Evolutionary conservation across 805 yeast genomes (phyloP), one percentile per base, ranked within the genome.

Genomic region (Grigorovia transvaalensis): DNA sequence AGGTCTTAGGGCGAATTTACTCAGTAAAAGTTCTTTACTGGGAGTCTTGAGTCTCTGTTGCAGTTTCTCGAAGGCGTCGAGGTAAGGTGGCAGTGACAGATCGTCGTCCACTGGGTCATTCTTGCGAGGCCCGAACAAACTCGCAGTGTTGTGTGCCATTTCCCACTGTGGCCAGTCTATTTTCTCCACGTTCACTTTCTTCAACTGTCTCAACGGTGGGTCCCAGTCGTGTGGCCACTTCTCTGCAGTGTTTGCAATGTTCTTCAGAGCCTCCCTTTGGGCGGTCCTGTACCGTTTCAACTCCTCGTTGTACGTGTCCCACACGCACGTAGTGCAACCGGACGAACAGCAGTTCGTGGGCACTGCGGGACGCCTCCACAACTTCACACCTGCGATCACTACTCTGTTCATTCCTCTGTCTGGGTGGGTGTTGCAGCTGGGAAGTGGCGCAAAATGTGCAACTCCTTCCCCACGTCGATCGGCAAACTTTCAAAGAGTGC

Each of bases 311-410:
- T 80, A 91, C 51, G 87, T 71, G 60, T 90, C 96, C 98, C 98
- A 93, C 1, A 91, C 98, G 67, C 99, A 91, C 68, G 91, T 89
- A 33, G 88, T 82, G 67, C 99, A 91, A 1, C 99, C 99, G 53
- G 93, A 83, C 96, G 89, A 89, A 68, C 99, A 91, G 67, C 99
- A 91, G 66, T 91, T 89, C 59, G 90, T 96, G 1, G 98, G 98
- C 59, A 88, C 96, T 4, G 70, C 72, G 0, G 99, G 98, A 63
- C 76, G 78, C n/a, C 78, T 80, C 2, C 96, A 96, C 0, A 91
- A 95, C 8, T 64, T 66, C 0, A 93, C 73, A 0, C 97, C 97
- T 0, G 77, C 82, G 33, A 71, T n/a, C n/a, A n/a, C 66, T 1
- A 13, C 15, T 44, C 33, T 27, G 42, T n/a, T n/a, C 29, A 44